A percentile compares a stretch with the other conserved stretches of the same genome.
phyloP scores from a whole-genome alignment of 495 filamentous ascomycete genomes.

The Lepraria neglecta region DNA sequence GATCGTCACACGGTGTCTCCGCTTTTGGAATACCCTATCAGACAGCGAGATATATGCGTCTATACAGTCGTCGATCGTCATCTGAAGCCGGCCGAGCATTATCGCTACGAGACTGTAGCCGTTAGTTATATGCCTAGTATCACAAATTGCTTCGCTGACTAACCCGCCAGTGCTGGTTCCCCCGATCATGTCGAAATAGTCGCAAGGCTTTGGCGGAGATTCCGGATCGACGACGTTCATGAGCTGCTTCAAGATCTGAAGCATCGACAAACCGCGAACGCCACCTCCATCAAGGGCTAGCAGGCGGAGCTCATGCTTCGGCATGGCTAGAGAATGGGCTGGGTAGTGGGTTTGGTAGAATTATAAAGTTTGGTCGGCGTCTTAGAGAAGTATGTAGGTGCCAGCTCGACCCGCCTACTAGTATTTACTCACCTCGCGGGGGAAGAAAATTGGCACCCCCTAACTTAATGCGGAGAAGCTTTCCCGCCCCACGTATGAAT shows the following conservation, averaged over 20 bases:
- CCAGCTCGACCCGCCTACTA: too few species aligned
- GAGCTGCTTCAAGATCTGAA: conserved; percentile 47
- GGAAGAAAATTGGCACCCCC: too few species aligned
- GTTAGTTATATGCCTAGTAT: background rate
- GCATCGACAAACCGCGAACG: conserved; percentile 46
- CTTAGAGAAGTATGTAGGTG: too few species aligned
- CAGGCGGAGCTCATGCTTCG: conserved; percentile 31
- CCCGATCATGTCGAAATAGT: too few species aligned
- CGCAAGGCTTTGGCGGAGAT: conserved; percentile 30
- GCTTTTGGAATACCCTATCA: conserved; percentile 38
- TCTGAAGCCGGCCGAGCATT: conserved; percentile 39
- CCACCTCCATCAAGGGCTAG: conserved; percentile 51
- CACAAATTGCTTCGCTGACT: conserved; percentile 9
- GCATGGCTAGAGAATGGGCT: too few species aligned
- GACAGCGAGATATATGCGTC: conserved; percentile 37
- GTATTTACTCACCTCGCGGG: too few species aligned
- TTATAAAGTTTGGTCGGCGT: too few species aligned
- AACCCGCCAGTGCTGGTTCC: conserved; percentile 41
- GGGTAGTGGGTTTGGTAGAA: too few species aligned
- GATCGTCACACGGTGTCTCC: conserved; percentile 34
- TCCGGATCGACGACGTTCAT: conserved; percentile 40
- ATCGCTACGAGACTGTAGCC: conserved; percentile 34
- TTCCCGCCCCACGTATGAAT: too few species aligned
- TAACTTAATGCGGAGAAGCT: too few species aligned
- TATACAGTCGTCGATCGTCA: conserved; percentile 47